Evolutionary conservation across 2,329 filamentous ascomycete species (phyloP).

Genomic region (Penicillium hordei): DNA sequence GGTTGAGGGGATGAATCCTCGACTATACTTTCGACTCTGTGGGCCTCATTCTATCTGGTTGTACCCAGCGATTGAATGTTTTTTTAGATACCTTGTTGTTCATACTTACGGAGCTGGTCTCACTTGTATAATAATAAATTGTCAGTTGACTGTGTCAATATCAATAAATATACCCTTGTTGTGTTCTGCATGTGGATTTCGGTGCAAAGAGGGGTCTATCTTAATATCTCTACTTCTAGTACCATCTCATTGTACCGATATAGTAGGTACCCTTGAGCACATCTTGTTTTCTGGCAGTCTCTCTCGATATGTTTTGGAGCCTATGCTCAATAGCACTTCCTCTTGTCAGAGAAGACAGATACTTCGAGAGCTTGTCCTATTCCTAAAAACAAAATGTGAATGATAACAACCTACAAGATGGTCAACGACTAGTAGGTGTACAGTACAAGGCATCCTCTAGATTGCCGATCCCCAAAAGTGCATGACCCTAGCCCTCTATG

Average conservation of each 20-base stretch:
- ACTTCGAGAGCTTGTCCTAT: neutral
- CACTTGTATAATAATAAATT: conserved; percentile 10
- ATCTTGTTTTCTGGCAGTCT: neutral
- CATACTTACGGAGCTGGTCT: conserved; percentile 9
- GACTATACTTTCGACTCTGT: conserved; percentile 4
- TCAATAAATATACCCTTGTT: conserved; percentile 13
- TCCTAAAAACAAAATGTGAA: neutral
- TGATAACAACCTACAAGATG: neutral
- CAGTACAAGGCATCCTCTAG: neutral
- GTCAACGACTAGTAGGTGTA: neutral
- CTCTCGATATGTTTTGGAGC: conserved; percentile 13
- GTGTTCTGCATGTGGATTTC: neutral
- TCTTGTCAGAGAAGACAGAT: neutral
- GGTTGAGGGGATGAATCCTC: conserved; percentile 18
- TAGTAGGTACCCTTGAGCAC: neutral
- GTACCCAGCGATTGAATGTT: neutral
- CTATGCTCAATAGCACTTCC: neutral
- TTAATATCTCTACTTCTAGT: neutral
- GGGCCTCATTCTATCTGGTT: neutral
- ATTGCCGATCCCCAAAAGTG: neutral
- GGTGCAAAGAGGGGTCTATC: neutral
- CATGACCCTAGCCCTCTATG: neutral
- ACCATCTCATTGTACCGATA: neutral
- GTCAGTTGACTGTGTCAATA: conserved; percentile 1
- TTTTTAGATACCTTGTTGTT: neutral